Percentiles rank a stretch among this genome's conserved stretches.
Conservation (phyloP, 2,329 filamentous ascomycete genomes). For the Mollisia scopiformis region DNA sequence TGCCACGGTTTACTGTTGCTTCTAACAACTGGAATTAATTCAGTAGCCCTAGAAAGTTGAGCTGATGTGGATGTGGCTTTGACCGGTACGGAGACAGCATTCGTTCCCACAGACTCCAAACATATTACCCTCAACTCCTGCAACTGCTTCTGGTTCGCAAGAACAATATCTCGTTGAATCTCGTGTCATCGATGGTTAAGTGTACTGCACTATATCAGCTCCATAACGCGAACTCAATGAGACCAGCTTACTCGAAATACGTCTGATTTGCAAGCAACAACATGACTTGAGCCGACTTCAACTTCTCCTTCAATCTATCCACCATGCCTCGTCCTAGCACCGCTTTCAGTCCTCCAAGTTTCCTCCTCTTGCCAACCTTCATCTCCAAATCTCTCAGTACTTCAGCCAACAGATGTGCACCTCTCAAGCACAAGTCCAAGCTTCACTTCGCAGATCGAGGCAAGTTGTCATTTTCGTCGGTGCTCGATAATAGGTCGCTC, state of each 20-base stretch:
- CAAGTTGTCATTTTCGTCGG: neutral
- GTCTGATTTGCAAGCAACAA: slow-evolving; percentile 9
- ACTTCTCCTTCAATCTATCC: slow-evolving; percentile 6
- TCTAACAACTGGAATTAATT: no score
- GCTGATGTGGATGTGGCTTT: neutral
- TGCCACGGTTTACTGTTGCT: no score
- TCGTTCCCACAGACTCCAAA: no score
- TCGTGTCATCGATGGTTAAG: neutral
- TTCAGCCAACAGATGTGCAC: neutral
- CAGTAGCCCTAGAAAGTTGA: neutral
- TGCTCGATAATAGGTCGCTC: slow-evolving; percentile 3
- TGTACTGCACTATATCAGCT: neutral
- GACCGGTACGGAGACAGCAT: no score
- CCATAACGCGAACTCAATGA: neutral
- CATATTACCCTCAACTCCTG: neutral
- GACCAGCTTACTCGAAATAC: neutral
- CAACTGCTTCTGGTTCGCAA: neutral
- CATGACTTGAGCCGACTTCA: slow-evolving; percentile 9
- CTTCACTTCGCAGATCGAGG: neutral
- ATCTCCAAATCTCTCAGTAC: neutral
- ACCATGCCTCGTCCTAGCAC: slow-evolving; percentile 12
- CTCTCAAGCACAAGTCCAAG: neutral
- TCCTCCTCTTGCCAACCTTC: slow-evolving; percentile 2
- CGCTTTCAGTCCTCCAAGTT: slow-evolving; percentile 6
- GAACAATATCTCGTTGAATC: neutral